Evolutionary conservation across 768 basidiomycete genomes (phyloP).

Genomic region (Floccularia luteovirens): DNA sequence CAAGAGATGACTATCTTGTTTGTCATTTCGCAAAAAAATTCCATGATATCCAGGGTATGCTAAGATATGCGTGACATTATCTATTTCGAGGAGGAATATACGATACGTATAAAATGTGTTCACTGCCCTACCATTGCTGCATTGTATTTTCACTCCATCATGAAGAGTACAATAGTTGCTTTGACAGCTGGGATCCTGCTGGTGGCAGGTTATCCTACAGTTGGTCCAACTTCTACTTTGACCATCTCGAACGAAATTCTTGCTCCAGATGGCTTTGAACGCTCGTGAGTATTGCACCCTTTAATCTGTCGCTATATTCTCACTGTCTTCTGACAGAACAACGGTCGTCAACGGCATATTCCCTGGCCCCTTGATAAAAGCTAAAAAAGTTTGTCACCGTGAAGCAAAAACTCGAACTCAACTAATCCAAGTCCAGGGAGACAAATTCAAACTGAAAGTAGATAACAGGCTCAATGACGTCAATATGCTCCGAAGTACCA

Average conservation of each 20-base stretch:
- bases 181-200: no score
- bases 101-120: no score
- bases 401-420: constrained; percentile 17
- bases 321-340: constrained; percentile 7
- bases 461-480: constrained; percentile 34
- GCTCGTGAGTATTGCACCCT: constrained; percentile 14
- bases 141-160: no score
- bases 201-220: no score
- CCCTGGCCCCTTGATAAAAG: constrained; percentile 11
- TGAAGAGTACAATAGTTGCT: no score
- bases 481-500: constrained; percentile 23
- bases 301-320: not conserved
- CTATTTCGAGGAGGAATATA: no score
- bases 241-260: constrained; percentile 35
- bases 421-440: constrained; percentile 11
- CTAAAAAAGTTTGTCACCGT: constrained; percentile 6
- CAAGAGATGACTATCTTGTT: no score
- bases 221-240: constrained; percentile 25
- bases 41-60: no score
- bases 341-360: constrained; percentile 11
- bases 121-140: no score
- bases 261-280: constrained; percentile 42
- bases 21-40: no score
- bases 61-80: no score
- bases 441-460: constrained; percentile 33